phyloP scores from a whole-genome alignment of 805 yeast species.

The Kazachstania taianensis region DNA sequence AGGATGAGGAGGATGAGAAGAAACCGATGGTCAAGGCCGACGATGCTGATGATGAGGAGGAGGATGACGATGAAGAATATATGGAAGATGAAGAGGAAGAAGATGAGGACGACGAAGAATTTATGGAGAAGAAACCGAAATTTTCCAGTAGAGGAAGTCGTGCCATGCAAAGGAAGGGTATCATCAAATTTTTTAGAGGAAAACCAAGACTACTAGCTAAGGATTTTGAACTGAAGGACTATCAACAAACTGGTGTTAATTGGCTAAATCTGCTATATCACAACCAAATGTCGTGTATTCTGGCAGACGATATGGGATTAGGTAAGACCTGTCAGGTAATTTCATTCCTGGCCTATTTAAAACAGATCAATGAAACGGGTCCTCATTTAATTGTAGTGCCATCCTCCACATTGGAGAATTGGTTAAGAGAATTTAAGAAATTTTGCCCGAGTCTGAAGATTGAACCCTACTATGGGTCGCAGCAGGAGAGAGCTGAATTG shows the following conservation, averaged over 20 bases:
- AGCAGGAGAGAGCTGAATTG: conserved; percentile 72
- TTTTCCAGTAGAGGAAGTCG: conserved; percentile 7
- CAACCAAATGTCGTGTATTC: conserved; percentile 74
- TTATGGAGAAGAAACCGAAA: conserved; percentile 19
- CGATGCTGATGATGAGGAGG: conserved; percentile 23
- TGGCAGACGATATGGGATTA: conserved; percentile 98
- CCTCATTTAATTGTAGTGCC: conserved; percentile 96
- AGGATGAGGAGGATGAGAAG: too few species aligned
- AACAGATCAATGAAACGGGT: conserved; percentile 48
- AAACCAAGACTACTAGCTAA: conserved; percentile 62
- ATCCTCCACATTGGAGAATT: conserved; percentile 90
- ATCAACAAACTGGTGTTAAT: conserved; percentile 94
- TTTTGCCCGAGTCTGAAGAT: conserved; percentile 76
- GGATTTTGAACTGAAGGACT: conserved; percentile 64
- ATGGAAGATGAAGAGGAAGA: conserved; percentile 22
- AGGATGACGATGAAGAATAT: conserved; percentile 22
- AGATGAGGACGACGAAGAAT: conserved; percentile 11
- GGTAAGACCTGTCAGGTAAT: conserved; percentile 97
- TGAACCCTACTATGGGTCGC: conserved; percentile 90
- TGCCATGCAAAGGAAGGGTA: conserved; percentile 9
- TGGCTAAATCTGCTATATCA: conserved; percentile 81
- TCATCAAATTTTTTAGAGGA: conserved; percentile 43
- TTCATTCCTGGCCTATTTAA: conserved; percentile 78
- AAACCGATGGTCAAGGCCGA: too few species aligned
- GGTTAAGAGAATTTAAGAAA: conserved; percentile 89